These are phyloP conservation scores for Calonectria multiphialidica DNA, from an alignment of 2,329 filamentous ascomycete genomes.

Conservation along the genomic window DNA sequence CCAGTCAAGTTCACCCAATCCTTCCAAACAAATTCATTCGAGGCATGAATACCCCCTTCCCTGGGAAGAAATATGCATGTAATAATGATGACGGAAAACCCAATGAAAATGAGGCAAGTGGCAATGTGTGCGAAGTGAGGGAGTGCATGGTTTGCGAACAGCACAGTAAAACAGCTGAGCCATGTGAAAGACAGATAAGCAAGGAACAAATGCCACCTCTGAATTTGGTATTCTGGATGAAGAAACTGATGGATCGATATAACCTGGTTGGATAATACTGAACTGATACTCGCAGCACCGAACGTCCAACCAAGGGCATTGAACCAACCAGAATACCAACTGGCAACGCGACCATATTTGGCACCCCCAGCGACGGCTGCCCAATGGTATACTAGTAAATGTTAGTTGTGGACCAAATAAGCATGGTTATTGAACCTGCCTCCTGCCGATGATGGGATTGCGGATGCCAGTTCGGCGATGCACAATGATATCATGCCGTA, in stretches of 20 bases:
- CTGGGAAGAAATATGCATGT: constrained; percentile 65
- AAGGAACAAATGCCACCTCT: constrained; percentile 58
- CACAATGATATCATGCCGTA: constrained; percentile 70
- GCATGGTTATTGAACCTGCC: neutral
- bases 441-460: constrained; percentile 69
- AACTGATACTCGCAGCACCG: constrained; percentile 53
- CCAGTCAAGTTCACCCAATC: constrained; percentile 54
- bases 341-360: constrained; percentile 62
- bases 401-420: neutral
- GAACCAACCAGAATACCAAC: constrained; percentile 60
- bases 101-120: constrained; percentile 60
- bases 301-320: constrained; percentile 57
- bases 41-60: constrained; percentile 45
- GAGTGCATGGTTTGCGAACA: constrained; percentile 67
- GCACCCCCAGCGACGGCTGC: constrained; percentile 68
- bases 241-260: constrained; percentile 58
- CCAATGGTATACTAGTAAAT: constrained; percentile 66
- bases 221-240: constrained; percentile 49
- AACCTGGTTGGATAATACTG: constrained; percentile 54
- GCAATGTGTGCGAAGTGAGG: constrained; percentile 65
- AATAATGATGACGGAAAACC: constrained; percentile 66
- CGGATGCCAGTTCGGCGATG: constrained; percentile 70
- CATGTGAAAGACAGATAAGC: constrained; percentile 54
- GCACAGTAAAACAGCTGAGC: constrained; percentile 52
- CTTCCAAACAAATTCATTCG: constrained; percentile 52